Evolutionary conservation across 495 filamentous ascomycete species (phyloP).

Genomic region (Opeltia flavorubescens): DNA sequence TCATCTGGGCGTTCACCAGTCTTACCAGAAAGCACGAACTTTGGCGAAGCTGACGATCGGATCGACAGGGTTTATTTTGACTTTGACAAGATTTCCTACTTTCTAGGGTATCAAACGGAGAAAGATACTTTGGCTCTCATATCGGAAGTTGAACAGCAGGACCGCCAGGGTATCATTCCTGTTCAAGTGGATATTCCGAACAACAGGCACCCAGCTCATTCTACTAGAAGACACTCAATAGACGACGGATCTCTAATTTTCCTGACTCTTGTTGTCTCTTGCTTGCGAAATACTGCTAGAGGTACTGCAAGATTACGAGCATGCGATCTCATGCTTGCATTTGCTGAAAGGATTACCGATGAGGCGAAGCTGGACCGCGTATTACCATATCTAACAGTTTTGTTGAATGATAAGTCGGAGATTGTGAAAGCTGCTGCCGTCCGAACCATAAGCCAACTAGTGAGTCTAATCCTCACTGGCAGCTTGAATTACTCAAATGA

Average conservation of each 20-base stretch:
- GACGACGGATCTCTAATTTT: conserved; percentile 94
- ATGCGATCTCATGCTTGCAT: conserved; percentile 85
- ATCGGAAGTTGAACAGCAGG: conserved; percentile 1
- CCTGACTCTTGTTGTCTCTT: conserved; percentile 72
- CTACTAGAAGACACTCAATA: conserved; percentile 24
- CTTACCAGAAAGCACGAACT: conserved; percentile 46
- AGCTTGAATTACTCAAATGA: conserved; percentile 1
- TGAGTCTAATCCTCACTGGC: conserved; percentile 11
- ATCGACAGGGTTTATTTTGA: conserved; percentile 87
- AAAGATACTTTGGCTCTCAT: conserved; percentile 11
- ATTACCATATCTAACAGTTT: conserved; percentile 70
- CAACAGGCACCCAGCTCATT: conserved; percentile 41
- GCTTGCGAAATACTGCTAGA: conserved; percentile 75
- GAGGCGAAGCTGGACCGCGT: conserved; percentile 94
- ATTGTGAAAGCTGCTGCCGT: conserved; percentile 74
- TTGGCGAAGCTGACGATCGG: conserved; percentile 76
- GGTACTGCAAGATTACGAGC: conserved; percentile 77
- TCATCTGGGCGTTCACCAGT: conserved; percentile 56
- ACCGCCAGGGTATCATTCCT: conserved; percentile 41
- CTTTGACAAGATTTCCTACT: conserved; percentile 95
- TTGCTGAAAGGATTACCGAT: conserved; percentile 81
- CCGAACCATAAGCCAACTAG: conserved; percentile 70
- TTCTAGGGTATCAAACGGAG: conserved; percentile 56
- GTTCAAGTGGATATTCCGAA: conserved; percentile 80
- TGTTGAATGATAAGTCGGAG: conserved; percentile 69